phyloP scores from a whole-genome alignment of 371 early-diverging fungal species.

The Actinomucor elegans region DNA sequence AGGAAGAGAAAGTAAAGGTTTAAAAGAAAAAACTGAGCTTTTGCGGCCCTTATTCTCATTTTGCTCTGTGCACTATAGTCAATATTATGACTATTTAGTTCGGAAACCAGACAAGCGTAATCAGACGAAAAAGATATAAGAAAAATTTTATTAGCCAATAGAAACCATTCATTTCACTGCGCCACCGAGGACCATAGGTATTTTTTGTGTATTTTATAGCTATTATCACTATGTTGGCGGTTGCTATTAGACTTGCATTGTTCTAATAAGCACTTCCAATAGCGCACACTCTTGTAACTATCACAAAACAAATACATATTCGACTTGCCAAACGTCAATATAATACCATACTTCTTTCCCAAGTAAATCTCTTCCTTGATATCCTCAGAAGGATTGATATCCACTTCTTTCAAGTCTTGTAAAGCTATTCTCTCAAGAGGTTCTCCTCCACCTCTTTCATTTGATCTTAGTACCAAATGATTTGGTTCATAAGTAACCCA shows the following conservation, averaged over 20 bases:
- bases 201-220: conserved; percentile 3
- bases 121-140: conserved; percentile 2
- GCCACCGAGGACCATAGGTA: conserved; percentile 17
- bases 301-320: conserved; percentile 15
- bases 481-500: conserved; percentile 13
- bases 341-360: conserved; percentile 16
- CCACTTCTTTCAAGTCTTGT: not conserved
- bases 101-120: conserved; percentile 11
- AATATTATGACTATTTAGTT: conserved; percentile 1
- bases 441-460: conserved; percentile 15
- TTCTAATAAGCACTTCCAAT: conserved; percentile 16
- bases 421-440: conserved; percentile 8
- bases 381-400: conserved; percentile 16
- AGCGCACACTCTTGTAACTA: conserved; percentile 11
- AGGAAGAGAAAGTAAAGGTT: conserved; percentile 12
- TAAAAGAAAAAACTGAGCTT: conserved; percentile 1
- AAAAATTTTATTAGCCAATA: conserved; percentile 17
- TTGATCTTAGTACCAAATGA: conserved; percentile 10
- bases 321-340: conserved; percentile 8
- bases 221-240: no score
- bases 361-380: conserved; percentile 17
- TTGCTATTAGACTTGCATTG: conserved; percentile 1
- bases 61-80: not conserved
- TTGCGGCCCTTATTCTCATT: not conserved
- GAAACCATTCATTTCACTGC: conserved; percentile 6